Evolutionary conservation across 2,329 filamentous ascomycete species (phyloP), one percentile per base, ranked within the genome.

Genomic region (Beauveria bassiana): DNA sequence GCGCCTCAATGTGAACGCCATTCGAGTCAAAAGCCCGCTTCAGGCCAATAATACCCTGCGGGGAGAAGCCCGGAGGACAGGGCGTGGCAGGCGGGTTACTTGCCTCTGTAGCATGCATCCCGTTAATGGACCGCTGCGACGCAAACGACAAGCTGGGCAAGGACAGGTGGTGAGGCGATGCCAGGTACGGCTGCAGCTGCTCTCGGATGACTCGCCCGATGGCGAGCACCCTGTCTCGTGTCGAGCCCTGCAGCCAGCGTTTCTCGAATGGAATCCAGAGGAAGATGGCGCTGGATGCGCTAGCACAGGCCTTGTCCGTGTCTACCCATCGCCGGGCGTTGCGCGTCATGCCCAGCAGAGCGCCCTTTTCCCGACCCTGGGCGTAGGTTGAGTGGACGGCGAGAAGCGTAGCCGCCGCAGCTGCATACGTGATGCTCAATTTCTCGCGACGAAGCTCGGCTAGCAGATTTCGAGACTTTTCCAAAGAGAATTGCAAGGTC

Each of bases 261-360:
- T 43, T 14, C 14, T 47, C 43, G 14, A 57, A n/a, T 2, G 55
- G 55, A 14, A 40, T 58, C 55, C 55, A 49, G 45, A 58, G 55
- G 10, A 40, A 58, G 31, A 58, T 24, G 28, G 43, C 55, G 31
- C 55, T 58, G 28, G 55, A 58, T 4, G 43, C 55, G 55, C 55
- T 58, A 1, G 55, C 42, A 24, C 28, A 47, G 12, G n/a, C 10
- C 1, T 5, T n/a, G 4, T 38, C 55, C 5, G 55, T 58, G n/a
- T 38, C 55, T 6, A 58, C 55, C 55, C 55, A 49, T 9, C 55
- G 55, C 12, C 55, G 45, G 12, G 45, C 55, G 43, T 58, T 58
- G 26, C 55, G 55, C 28, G 55, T 58, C 55, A 58, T 58, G 28
- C 55, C 43, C 16, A 58, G 24, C 31, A 58, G 45, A 7, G 43